phyloP scores from a whole-genome alignment of 371 early-diverging fungal species.

The Mucor racemosus region DNA sequence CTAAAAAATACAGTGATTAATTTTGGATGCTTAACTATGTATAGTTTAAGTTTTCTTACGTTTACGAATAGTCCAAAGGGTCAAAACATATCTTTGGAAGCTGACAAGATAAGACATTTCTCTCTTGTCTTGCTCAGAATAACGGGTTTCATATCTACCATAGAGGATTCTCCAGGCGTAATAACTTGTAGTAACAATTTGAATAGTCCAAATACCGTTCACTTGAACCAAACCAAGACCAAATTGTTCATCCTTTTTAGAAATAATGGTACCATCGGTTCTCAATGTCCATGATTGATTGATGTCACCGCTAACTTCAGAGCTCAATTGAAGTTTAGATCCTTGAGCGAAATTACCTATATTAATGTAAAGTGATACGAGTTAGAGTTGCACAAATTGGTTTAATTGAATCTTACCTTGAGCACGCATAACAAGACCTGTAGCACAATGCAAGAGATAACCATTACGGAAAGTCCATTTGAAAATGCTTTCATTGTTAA shows the following conservation, averaged over 20 bases:
- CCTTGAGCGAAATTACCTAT: constrained; percentile 35
- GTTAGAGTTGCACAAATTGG: constrained; percentile 5
- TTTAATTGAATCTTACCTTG: constrained; percentile 30
- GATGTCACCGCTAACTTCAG: constrained; percentile 26
- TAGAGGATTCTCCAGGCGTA: constrained; percentile 44
- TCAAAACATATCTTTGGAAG: constrained; percentile 36
- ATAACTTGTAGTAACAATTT: constrained; percentile 29
- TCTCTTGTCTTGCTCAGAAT: constrained; percentile 37
- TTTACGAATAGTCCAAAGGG: constrained; percentile 19
- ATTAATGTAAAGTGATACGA: constrained; percentile 6
- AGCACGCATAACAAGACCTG: constrained; percentile 43
- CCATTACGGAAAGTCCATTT: constrained; percentile 53
- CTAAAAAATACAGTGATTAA: constrained; percentile 7
- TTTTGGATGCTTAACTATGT: neutral
- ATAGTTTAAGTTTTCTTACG: constrained; percentile 13
- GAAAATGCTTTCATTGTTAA: constrained; percentile 20
- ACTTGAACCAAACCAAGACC: constrained; percentile 37
- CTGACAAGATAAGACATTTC: constrained; percentile 35
- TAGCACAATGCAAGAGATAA: constrained; percentile 53
- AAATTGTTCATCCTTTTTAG: constrained; percentile 23
- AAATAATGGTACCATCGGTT: constrained; percentile 46
- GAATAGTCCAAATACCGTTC: constrained; percentile 29
- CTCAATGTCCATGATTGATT: constrained; percentile 44
- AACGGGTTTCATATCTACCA: constrained; percentile 35
- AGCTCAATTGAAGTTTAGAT: constrained; percentile 28